Percentiles rank a stretch among this genome's conserved stretches.
These are phyloP conservation scores for Solanum virginianum DNA, from an alignment of 257 asterid species.

Conservation along the genomic window DNA sequence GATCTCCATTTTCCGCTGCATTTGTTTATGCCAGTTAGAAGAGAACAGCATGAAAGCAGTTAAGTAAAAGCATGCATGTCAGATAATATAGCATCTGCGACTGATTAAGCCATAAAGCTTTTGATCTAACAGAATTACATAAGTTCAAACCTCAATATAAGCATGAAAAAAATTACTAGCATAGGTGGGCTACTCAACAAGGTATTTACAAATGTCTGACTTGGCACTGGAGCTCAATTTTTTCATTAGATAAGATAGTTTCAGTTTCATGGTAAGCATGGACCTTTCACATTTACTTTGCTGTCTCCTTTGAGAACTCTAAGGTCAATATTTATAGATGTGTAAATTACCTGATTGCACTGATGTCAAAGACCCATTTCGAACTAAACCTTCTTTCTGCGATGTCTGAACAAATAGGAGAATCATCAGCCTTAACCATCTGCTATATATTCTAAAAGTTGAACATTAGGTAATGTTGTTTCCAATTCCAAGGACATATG, in stretches of 20 bases:
- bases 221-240: not conserved
- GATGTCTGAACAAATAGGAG: not conserved
- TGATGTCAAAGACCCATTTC: constrained; percentile 61
- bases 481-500: not conserved
- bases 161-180: not conserved
- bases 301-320: not conserved
- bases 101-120: not conserved
- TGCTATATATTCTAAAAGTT: not conserved
- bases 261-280: not conserved
- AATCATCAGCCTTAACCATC: not conserved
- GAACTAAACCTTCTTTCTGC: constrained; percentile 52
- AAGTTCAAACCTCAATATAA: not conserved
- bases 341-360: constrained; percentile 48
- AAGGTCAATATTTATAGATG: not conserved
- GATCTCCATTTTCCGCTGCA: constrained; percentile 83
- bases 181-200: not conserved
- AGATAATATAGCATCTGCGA: not conserved
- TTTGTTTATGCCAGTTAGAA: constrained; percentile 10
- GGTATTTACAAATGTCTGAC: not conserved
- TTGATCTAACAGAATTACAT: not conserved
- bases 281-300: not conserved
- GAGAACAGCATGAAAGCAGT: not conserved
- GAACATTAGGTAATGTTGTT: not conserved
- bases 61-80: not conserved
- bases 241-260: not conserved